Evolutionary conservation across 2,329 filamentous ascomycete species (phyloP), one percentile per base, ranked within the genome.

Genomic region (Allantophomopsis lycopodina): DNA sequence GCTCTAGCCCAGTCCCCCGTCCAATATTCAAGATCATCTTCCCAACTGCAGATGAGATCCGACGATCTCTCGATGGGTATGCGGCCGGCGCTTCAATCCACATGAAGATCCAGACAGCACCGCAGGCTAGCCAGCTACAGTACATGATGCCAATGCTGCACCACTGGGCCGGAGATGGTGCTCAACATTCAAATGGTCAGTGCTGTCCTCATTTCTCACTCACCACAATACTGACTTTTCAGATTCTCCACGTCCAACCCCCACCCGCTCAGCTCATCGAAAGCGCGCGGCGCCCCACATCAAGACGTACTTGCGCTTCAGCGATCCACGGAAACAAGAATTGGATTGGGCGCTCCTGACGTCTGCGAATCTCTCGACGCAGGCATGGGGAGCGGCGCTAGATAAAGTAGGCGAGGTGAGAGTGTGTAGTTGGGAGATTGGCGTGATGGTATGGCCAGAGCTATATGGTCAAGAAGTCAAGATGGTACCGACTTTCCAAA

Each of bases 321-420:
- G 63, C 39, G 47, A 55, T 38, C 21, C 33, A 15, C 37, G 10
- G 7, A 40, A 56, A n/a, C 52, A 61, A 14, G 55, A 50, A 2
- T 77, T 93, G 32, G 83, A 91, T 52, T 94, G 87, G 88, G 85
- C 83, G 2, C 66, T 94, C 46, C 56, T 93, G 2, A 93, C 85
- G 0, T 91, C 83, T n/a, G 86, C 87, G n/a, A 94, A 94, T 49
- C 57, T 94, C 2, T 91, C 83, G 2, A 89, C 79, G 44, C 86
- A 94, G 58, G 87, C 87, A 0, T 94, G 87, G 88, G 87, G 87
- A 1, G 76, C 81, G 31, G 65, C 71, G 2, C 57, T 55, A 1
- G 74, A 70, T 44, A 10, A 63, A 3, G 62, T 66, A 0, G 74
- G 73, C 1, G 71, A 83, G 49, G 62, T 86, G 21, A 70, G 79